Percentiles rank a stretch among this genome's conserved stretches.
Evolutionary conservation across 2,329 filamentous ascomycete species (phyloP).

Genomic region (Ilyonectria destructans): DNA sequence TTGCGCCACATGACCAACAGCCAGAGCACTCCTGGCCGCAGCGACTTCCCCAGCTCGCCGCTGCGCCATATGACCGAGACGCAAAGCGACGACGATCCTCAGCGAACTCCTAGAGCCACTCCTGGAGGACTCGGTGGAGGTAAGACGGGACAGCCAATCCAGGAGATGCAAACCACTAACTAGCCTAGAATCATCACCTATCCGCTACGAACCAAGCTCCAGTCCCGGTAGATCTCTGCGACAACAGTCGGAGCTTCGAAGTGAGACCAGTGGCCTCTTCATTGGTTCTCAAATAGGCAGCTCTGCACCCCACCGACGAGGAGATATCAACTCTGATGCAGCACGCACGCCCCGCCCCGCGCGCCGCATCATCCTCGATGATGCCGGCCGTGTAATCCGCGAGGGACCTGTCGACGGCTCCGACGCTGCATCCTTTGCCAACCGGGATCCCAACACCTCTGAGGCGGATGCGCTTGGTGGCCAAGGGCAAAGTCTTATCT

Average conservation of each 20-base stretch:
- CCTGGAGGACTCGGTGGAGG: conserved; percentile 73
- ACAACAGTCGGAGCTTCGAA: conserved; percentile 81
- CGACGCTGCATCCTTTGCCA: conserved; percentile 74
- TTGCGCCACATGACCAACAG: conserved; percentile 71
- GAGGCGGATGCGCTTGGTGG: conserved; percentile 92
- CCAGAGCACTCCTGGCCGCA: conserved; percentile 64
- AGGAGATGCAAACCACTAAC: conserved; percentile 25
- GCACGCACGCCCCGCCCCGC: conserved; percentile 69
- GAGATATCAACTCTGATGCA: conserved; percentile 89
- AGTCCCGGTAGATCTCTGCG: conserved; percentile 80
- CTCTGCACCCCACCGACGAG: conserved; percentile 73
- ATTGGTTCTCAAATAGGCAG: conserved; percentile 76
- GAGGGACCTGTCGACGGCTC: conserved; percentile 68
- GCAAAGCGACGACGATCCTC: conserved; percentile 68
- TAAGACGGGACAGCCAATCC: conserved; percentile 55
- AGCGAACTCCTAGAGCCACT: conserved; percentile 81
- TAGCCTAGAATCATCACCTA: conserved; percentile 86
- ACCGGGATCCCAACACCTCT: conserved; percentile 86
- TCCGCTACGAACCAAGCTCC: conserved; percentile 92
- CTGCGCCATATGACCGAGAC: conserved; percentile 73
- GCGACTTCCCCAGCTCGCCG: conserved; percentile 70
- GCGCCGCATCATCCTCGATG: conserved; percentile 73
- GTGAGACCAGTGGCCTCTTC: conserved; percentile 90
- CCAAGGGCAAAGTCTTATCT: conserved; percentile 86
- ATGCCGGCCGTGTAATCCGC: conserved; percentile 71